Conservation (phyloP, 805 yeast genomes). For the Starmerella ratchasimensis region DNA sequence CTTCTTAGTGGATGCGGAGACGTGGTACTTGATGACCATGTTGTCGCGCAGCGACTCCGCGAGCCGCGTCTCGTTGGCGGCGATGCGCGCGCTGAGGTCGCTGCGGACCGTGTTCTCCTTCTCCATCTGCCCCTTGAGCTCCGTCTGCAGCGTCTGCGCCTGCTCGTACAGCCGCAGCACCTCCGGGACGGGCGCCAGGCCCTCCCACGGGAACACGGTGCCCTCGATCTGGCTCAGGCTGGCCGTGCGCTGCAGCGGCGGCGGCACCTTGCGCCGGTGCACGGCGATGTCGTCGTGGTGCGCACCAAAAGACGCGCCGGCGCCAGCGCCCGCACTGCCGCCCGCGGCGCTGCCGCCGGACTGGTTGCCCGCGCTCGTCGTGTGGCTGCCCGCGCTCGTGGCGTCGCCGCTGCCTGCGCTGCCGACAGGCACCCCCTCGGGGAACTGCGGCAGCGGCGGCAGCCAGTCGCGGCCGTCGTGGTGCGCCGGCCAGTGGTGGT, state of each 20-base stretch:
- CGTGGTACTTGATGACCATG: conserved; percentile 20
- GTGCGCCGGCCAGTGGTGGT: too few relatives aligned
- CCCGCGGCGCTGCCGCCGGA: too few relatives aligned
- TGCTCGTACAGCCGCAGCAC: conserved; percentile 11
- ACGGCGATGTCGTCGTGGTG: too few relatives aligned
- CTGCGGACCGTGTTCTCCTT: conserved; percentile 6
- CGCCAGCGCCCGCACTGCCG: too few relatives aligned
- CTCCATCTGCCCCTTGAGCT: conserved; percentile 11
- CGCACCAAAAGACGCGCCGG: too few relatives aligned
- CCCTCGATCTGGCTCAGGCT: conserved; percentile 15
- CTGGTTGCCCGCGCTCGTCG: background rate
- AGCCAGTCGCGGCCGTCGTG: too few relatives aligned
- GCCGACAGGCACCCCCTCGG: too few relatives aligned
- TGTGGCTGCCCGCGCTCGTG: too few relatives aligned
- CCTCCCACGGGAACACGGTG: conserved; percentile 15
- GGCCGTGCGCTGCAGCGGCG: conserved; percentile 12
- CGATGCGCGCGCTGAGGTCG: conserved; percentile 11
- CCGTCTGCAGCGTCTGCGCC: conserved; percentile 13
- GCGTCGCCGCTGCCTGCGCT: too few relatives aligned
- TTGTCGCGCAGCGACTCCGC: conserved; percentile 18
- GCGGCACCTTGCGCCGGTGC: background rate
- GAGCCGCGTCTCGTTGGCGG: conserved; percentile 14
- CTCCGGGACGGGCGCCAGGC: conserved; percentile 16
- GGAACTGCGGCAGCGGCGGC: too few relatives aligned
- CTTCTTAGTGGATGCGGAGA: conserved; percentile 16